These are phyloP conservation scores for Saccharomycopsis crataegensis DNA, from an alignment of 1,139 yeast genomes.

Conservation along the genomic window DNA sequence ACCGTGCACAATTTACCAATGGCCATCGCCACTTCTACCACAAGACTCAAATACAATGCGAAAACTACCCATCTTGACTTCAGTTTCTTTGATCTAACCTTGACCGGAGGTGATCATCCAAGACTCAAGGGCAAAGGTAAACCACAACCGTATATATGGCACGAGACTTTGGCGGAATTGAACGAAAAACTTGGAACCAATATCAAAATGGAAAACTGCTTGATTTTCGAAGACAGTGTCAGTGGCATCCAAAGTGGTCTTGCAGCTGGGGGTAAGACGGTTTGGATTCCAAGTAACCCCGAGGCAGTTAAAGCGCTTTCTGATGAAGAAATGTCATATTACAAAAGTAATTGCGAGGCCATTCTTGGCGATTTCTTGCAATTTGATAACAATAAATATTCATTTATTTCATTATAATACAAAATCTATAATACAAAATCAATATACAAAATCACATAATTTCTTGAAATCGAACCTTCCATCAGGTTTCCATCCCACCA, in stretches of 20 bases:
- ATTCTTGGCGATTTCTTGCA: slow-evolving; percentile 3
- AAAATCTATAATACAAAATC: not conserved
- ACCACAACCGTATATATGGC: slow-evolving; percentile 56
- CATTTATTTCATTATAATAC: not conserved
- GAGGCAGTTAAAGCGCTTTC: slow-evolving; percentile 3
- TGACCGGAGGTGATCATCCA: slow-evolving; percentile 49
- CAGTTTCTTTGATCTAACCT: slow-evolving; percentile 36
- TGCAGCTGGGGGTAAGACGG: slow-evolving; percentile 43
- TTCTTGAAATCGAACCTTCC: not conserved
- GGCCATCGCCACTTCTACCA: slow-evolving; percentile 51
- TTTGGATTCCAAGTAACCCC: slow-evolving; percentile 48
- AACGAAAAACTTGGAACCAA: slow-evolving; percentile 31
- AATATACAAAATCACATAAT: not conserved
- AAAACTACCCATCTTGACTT: slow-evolving; percentile 43
- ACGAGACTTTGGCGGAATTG: slow-evolving; percentile 40
- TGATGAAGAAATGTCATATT: slow-evolving; percentile 4
- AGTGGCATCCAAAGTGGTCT: slow-evolving; percentile 50
- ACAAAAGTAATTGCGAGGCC: slow-evolving; percentile 1
- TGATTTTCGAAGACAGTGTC: slow-evolving; percentile 53
- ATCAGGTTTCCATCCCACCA: slow-evolving; percentile 27
- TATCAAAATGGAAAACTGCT: slow-evolving; percentile 43
- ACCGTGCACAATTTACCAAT: slow-evolving; percentile 35
- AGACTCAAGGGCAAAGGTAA: slow-evolving; percentile 48
- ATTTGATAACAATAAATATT: slow-evolving; percentile 7
- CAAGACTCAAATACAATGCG: slow-evolving; percentile 32